These are phyloP conservation scores for Colletotrichum orchidophilum DNA, from an alignment of 2,329 filamentous ascomycete species.

Conservation along the genomic window DNA sequence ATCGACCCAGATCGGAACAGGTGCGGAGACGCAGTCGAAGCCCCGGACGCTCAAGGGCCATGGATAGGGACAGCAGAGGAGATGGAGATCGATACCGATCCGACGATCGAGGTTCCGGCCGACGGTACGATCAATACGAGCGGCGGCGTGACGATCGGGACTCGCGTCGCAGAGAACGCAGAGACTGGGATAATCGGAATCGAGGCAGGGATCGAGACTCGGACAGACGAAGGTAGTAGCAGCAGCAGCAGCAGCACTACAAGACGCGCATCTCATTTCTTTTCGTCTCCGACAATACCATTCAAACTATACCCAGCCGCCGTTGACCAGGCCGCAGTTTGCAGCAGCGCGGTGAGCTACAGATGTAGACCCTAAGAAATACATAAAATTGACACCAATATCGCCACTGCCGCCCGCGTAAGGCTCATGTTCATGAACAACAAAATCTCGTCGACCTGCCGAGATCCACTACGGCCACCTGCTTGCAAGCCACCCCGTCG, in stretches of 20 bases:
- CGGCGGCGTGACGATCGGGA: slow-evolving; percentile 37
- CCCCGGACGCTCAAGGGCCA: slow-evolving; percentile 37
- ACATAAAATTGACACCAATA: slow-evolving; percentile 18
- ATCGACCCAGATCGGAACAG: slow-evolving; percentile 24
- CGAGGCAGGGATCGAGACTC: slow-evolving; percentile 42
- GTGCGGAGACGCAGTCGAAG: slow-evolving; percentile 56
- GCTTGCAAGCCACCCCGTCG: slow-evolving; percentile 11
- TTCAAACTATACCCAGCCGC: slow-evolving; percentile 21
- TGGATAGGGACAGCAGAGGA: slow-evolving; percentile 13
- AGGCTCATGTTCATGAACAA: slow-evolving; percentile 32
- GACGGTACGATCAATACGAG: slow-evolving; percentile 31
- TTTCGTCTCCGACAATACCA: slow-evolving; percentile 8
- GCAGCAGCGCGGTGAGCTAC: slow-evolving; percentile 18
- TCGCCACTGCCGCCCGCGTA: slow-evolving; percentile 30
- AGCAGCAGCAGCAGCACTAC: background rate
- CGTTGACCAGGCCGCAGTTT: slow-evolving; percentile 5
- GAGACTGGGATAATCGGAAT: slow-evolving; percentile 45
- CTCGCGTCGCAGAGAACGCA: slow-evolving; percentile 46
- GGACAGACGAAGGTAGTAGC: slow-evolving; percentile 39
- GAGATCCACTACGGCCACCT: slow-evolving; percentile 19
- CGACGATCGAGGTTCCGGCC: slow-evolving; percentile 26
- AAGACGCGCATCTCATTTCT: background rate
- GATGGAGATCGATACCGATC: slow-evolving; percentile 29
- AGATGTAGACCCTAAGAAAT: slow-evolving; percentile 20
- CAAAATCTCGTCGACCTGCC: slow-evolving; percentile 18